phyloP scores from a whole-genome alignment of 1,284 basidiomycete species.

The Irpex sp. region DNA sequence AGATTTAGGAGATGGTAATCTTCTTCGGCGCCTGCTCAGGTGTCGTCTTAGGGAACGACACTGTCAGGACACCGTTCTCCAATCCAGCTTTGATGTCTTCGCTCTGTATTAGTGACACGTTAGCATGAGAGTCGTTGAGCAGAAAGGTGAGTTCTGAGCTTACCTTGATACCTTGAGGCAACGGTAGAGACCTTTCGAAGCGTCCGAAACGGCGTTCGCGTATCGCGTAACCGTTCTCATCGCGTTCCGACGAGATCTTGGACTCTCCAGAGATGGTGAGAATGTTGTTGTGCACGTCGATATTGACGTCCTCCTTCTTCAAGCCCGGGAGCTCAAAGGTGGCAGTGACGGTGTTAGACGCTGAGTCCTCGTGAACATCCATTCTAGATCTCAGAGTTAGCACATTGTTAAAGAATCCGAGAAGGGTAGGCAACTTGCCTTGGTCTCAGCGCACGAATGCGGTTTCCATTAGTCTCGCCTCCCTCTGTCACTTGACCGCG shows the following conservation, averaged over 20 bases:
- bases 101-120: constrained; percentile 16
- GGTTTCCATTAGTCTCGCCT: not conserved
- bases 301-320: constrained; percentile 36
- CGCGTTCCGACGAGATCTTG: constrained; percentile 24
- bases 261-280: constrained; percentile 40
- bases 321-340: constrained; percentile 47
- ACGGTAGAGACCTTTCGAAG: constrained; percentile 38
- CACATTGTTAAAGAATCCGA: not conserved
- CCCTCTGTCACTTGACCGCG: not conserved
- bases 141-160: constrained; percentile 1
- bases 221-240: constrained; percentile 38
- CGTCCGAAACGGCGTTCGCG: constrained; percentile 42
- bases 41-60: constrained; percentile 38
- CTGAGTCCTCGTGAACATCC: constrained; percentile 41
- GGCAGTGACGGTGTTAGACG: constrained; percentile 39
- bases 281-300: constrained; percentile 40
- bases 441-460: constrained; percentile 2
- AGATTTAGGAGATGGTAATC: constrained; percentile 24
- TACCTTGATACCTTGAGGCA: constrained; percentile 44
- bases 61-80: constrained; percentile 36
- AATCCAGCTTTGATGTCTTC: constrained; percentile 38
- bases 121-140: not conserved
- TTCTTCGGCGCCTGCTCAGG: constrained; percentile 28
- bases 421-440: constrained; percentile 1
- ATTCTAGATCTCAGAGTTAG: constrained; percentile 28